These are phyloP conservation scores for Penicillium mononematosum DNA, from an alignment of 495 filamentous ascomycete genomes.

Conservation along the genomic window DNA sequence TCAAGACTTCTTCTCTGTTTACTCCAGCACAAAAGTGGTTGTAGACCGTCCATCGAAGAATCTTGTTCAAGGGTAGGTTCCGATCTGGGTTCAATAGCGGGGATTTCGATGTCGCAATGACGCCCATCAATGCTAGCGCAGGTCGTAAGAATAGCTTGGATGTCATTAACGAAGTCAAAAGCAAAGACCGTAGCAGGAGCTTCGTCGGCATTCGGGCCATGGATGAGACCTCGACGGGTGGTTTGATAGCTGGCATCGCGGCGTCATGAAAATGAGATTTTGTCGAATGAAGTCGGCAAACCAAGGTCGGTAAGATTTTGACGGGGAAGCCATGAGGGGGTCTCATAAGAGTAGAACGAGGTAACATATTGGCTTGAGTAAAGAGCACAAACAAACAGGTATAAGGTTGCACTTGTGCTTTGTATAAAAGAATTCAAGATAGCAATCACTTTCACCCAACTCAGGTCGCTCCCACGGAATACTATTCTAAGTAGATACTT, in stretches of 20 bases:
- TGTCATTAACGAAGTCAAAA: slow-evolving; percentile 73
- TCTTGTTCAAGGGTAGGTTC: slow-evolving; percentile 53
- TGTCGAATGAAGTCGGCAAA: slow-evolving; percentile 20
- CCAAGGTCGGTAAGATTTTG: not conserved
- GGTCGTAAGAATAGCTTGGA: slow-evolving; percentile 66
- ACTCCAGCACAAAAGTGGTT: slow-evolving; percentile 82
- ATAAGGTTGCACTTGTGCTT: not conserved
- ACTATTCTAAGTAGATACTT: not conserved
- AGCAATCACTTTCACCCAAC: not conserved
- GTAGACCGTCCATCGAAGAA: slow-evolving; percentile 78
- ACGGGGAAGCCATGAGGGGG: not conserved
- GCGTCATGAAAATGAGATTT: slow-evolving; percentile 23
- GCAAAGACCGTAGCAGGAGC: slow-evolving; percentile 67
- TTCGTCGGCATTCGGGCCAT: slow-evolving; percentile 67
- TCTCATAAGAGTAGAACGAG: slow-evolving; percentile 1
- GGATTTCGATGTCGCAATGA: slow-evolving; percentile 62
- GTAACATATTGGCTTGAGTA: slow-evolving; percentile 12
- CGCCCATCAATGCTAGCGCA: slow-evolving; percentile 59
- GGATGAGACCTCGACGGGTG: slow-evolving; percentile 37
- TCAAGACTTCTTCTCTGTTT: slow-evolving; percentile 58
- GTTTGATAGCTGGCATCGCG: slow-evolving; percentile 6
- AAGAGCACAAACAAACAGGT: not conserved
- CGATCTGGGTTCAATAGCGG: slow-evolving; percentile 57
- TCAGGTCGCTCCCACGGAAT: not conserved
- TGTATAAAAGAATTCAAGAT: not conserved